Evolutionary conservation across 805 yeast species (phyloP).

Genomic region (Priceomyces castillae): DNA sequence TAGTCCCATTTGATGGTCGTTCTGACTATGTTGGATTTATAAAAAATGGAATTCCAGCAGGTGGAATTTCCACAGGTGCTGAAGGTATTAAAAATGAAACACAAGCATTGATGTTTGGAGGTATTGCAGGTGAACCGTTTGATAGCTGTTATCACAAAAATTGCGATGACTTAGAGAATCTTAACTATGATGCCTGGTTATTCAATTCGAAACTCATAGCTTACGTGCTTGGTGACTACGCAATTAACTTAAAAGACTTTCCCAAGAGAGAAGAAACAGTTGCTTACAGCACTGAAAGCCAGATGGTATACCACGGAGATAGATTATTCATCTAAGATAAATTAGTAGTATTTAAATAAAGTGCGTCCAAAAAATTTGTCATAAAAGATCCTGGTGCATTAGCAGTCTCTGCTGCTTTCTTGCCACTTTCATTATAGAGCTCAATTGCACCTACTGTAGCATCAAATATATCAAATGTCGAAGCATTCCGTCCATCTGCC

Average conservation of each 20-base stretch:
- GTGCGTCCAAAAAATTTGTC: slow-evolving; percentile 44
- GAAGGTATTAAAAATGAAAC: slow-evolving; percentile 69
- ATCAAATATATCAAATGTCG: slow-evolving; percentile 27
- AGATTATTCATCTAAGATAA: not conserved
- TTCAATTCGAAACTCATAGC: slow-evolving; percentile 84
- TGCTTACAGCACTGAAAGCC: not conserved
- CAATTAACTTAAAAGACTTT: slow-evolving; percentile 70
- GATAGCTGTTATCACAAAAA: slow-evolving; percentile 85
- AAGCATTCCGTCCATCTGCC: slow-evolving; percentile 19
- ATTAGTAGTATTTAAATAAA: slow-evolving; percentile 16
- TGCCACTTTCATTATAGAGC: slow-evolving; percentile 62
- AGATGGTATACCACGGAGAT: slow-evolving; percentile 3
- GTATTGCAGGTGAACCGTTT: slow-evolving; percentile 63
- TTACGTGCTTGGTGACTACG: slow-evolving; percentile 88
- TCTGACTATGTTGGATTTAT: slow-evolving; percentile 93
- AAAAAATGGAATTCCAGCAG: slow-evolving; percentile 85
- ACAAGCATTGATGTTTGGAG: slow-evolving; percentile 58
- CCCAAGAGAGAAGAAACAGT: slow-evolving; percentile 53
- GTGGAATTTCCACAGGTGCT: slow-evolving; percentile 95
- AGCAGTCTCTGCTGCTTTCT: slow-evolving; percentile 40
- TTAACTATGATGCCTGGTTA: slow-evolving; percentile 82
- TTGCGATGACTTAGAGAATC: slow-evolving; percentile 77
- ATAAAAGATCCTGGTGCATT: slow-evolving; percentile 58
- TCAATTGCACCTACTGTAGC: slow-evolving; percentile 56
- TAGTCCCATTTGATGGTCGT: slow-evolving; percentile 91